Evolutionary conservation across 2,329 filamentous ascomycete genomes (phyloP), one percentile per base, ranked within the genome.

Genomic region (Ophiostoma himal-ulmi): DNA sequence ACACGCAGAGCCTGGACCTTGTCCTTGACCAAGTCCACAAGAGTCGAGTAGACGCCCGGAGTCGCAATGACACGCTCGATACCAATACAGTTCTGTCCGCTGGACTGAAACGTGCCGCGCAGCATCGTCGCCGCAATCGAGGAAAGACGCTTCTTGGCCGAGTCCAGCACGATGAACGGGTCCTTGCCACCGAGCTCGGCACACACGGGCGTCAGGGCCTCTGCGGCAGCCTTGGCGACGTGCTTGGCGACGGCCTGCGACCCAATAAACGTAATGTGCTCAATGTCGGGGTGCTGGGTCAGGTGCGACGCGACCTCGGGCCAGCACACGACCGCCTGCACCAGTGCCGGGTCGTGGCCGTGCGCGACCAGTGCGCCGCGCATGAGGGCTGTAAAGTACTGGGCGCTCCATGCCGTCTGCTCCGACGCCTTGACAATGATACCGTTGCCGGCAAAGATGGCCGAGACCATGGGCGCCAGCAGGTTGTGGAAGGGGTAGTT

Each of bases 401-500:
- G 79, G 8, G 91, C 90, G 72, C 91, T 96, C 95, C 95, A 99
- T 69, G 94, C 94, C 0, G 94, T 98, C 79, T 94, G 92, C 80
- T 99, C 95, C 68, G 93, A 97, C 67, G 91, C 92, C 82, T 99
- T 99, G 79, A 98, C 91, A 60, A 99, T 84, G 74, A 98, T 90
- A 68, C 88, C 92, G 78, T 98, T 97, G 66, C 95, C 95, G 17
- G 94, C 86, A 78, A 98, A 98, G 68, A 98, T 85, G 20, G 92
- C 89, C 74, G 92, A 94, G 77, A 98, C 96, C 74, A 97, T 86
- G 17, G 94, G 95, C 0, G 92, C 93, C 66, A 98, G 87, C 73
- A 98, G 84, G 80, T 99, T 99, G 82, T 99, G 95, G 80, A 98
- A 96, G 64, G 92, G 89, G 78, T 93, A 98, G 82, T 99, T 99